Evolutionary conservation across 2,329 filamentous ascomycete genomes (phyloP).

Genomic region (Lachnellula occidentalis): DNA sequence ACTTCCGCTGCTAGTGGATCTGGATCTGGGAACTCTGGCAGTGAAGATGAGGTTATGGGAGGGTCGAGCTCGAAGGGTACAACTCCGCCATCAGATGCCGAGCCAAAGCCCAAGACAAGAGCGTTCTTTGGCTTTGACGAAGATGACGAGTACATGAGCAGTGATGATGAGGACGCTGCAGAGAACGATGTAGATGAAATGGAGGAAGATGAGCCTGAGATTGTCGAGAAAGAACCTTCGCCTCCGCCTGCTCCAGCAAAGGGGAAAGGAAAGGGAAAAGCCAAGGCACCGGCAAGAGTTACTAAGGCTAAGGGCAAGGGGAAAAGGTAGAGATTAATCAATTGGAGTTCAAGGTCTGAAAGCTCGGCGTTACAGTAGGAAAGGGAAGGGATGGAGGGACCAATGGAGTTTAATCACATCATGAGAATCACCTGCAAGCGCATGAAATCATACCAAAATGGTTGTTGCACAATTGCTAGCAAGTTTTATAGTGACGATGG

Average conservation of each 20-base stretch:
- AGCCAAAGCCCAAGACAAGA: conserved; percentile 30
- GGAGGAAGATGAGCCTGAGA: conserved; percentile 22
- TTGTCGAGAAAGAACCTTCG: conserved; percentile 21
- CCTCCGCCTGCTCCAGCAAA: conserved; percentile 13
- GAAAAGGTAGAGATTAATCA: conserved; percentile 40
- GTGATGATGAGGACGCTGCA: conserved; percentile 49
- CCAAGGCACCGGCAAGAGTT: conserved; percentile 8
- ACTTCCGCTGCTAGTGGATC: conserved; percentile 35
- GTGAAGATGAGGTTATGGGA: conserved; percentile 29
- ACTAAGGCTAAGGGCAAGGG: conserved; percentile 39
- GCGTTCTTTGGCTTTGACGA: conserved; percentile 75
- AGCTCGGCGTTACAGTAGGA: background rate
- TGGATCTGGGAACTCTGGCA: conserved; percentile 32
- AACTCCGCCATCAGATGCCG: conserved; percentile 41
- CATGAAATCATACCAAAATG: background rate
- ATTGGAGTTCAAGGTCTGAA: conserved; percentile 5
- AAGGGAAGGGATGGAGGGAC: conserved; percentile 12
- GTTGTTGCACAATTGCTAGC: no score
- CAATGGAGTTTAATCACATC: background rate
- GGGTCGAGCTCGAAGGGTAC: conserved; percentile 37
- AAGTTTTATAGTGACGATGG: no score
- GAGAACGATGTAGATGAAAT: conserved; percentile 13
- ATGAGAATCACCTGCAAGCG: background rate
- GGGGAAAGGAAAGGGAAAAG: conserved; percentile 11
- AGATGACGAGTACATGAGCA: conserved; percentile 69